Evolutionary conservation across 2,329 filamentous ascomycete genomes (phyloP).

Genomic region (Sphaceloma murrayae): DNA sequence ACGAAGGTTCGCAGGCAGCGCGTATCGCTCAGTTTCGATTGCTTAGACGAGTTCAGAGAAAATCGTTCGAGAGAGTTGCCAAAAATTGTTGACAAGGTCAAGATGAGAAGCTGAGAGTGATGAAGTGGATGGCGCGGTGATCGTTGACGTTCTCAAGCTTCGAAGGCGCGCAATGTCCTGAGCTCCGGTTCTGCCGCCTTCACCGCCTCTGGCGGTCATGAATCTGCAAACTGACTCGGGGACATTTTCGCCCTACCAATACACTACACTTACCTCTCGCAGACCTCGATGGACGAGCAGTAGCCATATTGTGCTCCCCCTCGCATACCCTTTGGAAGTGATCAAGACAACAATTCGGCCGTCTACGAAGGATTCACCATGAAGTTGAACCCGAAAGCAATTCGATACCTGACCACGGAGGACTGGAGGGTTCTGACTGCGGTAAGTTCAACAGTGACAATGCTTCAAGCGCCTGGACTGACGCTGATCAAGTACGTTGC

Average conservation of each 20-base stretch:
- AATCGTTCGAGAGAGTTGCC: too few relatives aligned
- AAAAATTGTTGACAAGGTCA: slow-evolving; percentile 27
- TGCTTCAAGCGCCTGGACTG: neutral
- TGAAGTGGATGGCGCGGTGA: slow-evolving; percentile 19
- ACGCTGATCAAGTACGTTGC: slow-evolving; percentile 22
- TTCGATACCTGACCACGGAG: slow-evolving; percentile 84
- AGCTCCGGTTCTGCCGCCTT: slow-evolving; percentile 15
- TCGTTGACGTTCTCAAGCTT: neutral
- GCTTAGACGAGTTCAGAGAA: neutral
- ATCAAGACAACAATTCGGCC: too few relatives aligned
- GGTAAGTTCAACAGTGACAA: slow-evolving; percentile 44
- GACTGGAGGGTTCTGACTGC: slow-evolving; percentile 94
- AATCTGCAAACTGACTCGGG: too few relatives aligned
- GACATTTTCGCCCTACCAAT: too few relatives aligned
- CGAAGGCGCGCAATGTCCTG: slow-evolving; percentile 10
- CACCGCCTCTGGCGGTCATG: slow-evolving; percentile 19
- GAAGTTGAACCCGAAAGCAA: slow-evolving; percentile 89
- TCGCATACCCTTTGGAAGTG: too few relatives aligned
- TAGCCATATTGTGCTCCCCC: too few relatives aligned
- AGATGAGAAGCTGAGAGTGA: slow-evolving; percentile 22
- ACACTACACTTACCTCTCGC: slow-evolving; percentile 4
- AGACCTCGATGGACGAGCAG: neutral
- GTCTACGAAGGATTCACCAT: slow-evolving; percentile 48
- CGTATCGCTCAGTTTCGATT: too few relatives aligned
- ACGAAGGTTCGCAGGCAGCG: too few relatives aligned